phyloP scores from a whole-genome alignment of 495 filamentous ascomycete species.

The Astrothelium macrocarpum region DNA sequence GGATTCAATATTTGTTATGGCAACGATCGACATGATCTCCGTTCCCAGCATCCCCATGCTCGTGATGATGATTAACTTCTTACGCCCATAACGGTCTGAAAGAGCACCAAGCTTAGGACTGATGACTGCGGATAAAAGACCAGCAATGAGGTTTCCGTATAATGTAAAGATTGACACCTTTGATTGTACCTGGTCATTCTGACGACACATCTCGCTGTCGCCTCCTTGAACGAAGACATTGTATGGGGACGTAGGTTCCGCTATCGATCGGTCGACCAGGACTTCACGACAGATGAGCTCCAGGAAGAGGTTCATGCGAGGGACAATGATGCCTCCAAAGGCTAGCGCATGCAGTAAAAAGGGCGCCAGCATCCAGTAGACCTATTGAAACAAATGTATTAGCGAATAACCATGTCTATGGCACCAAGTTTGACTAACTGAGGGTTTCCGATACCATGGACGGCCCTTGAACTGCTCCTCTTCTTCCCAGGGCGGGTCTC shows the following conservation, averaged over 20 bases:
- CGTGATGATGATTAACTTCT: constrained; percentile 54
- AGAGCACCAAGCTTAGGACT: constrained; percentile 74
- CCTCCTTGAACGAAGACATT: constrained; percentile 54
- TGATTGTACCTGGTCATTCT: constrained; percentile 55
- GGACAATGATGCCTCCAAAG: constrained; percentile 72
- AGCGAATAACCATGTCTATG: constrained; percentile 6
- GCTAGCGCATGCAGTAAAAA: constrained; percentile 71
- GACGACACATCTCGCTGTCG: constrained; percentile 63
- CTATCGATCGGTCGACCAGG: constrained; percentile 48
- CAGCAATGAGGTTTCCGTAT: constrained; percentile 58
- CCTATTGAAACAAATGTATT: constrained; percentile 34
- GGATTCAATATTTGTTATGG: constrained; percentile 61
- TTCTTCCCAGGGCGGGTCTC: constrained; percentile 33
- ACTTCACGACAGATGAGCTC: constrained; percentile 73
- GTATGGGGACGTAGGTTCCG: constrained; percentile 51
- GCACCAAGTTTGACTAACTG: constrained; percentile 41
- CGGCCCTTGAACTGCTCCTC: constrained; percentile 51
- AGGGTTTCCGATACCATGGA: constrained; percentile 64
- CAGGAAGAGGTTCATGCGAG: constrained; percentile 70
- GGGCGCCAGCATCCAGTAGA: constrained; percentile 75
- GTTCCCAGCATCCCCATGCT: constrained; percentile 55
- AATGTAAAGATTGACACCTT: constrained; percentile 69
- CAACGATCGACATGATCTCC: constrained; percentile 67
- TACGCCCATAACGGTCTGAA: constrained; percentile 83
- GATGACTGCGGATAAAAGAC: constrained; percentile 61